These are phyloP conservation scores for Pyrenopolyporus hunteri DNA, from an alignment of 495 filamentous ascomycete species.

Conservation along the genomic window DNA sequence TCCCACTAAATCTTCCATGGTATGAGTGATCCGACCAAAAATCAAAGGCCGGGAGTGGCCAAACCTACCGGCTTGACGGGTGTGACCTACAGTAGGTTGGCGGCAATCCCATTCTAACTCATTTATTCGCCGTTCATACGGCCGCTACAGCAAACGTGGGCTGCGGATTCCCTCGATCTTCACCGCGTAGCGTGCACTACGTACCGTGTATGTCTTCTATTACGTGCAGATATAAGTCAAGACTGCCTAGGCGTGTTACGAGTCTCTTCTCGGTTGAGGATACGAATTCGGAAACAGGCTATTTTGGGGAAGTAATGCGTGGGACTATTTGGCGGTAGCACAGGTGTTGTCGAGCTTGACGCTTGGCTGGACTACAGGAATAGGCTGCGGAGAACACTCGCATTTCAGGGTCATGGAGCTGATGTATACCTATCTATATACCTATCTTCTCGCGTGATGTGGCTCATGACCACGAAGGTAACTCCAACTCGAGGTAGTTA, in stretches of 20 bases:
- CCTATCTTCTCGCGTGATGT: background rate
- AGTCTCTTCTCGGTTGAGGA: conserved; percentile 26
- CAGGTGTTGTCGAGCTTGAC: conserved; percentile 21
- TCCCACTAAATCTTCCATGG: conserved; percentile 7
- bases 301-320: conserved; percentile 22
- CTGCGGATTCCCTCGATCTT: too few relatives aligned
- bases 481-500: background rate
- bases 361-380: conserved; percentile 5
- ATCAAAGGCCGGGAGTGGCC: background rate
- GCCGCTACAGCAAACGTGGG: too few relatives aligned
- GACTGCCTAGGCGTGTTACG: too few relatives aligned
- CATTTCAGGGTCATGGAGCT: background rate
- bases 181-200: too few relatives aligned
- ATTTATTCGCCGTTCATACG: too few relatives aligned
- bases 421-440: background rate
- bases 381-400: conserved; percentile 20
- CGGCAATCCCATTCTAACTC: too few relatives aligned
- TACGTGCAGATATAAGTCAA: too few relatives aligned
- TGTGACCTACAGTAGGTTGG: too few relatives aligned
- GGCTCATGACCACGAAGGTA: conserved; percentile 4
- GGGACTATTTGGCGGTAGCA: conserved; percentile 29
- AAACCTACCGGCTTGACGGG: conserved; percentile 21
- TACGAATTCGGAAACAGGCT: conserved; percentile 27
- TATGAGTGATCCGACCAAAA: too few relatives aligned
- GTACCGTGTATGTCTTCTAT: too few relatives aligned